Conservation (phyloP, 1,139 yeast species). For the Groenewaldozyma auringiensis region DNA sequence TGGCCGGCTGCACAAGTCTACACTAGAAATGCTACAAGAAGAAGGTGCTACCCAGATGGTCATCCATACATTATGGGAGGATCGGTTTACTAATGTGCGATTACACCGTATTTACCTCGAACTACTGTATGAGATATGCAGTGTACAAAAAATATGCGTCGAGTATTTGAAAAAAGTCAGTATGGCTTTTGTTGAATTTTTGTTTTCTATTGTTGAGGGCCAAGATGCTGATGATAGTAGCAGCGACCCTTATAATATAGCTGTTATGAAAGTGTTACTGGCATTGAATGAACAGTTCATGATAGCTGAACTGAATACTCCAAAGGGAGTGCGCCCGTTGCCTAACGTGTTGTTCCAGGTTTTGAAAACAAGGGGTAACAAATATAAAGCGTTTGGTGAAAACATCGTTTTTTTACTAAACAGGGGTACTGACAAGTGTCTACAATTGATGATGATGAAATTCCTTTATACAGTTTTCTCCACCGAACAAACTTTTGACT, state of each 20-base stretch:
- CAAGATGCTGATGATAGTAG: conserved; percentile 44
- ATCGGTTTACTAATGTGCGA: conserved; percentile 19
- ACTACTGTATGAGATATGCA: conserved; percentile 46
- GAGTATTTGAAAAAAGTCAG: conserved; percentile 43
- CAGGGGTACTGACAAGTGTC: conserved; percentile 63
- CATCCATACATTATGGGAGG: conserved; percentile 33
- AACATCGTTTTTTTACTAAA: conserved; percentile 59
- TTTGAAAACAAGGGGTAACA: conserved; percentile 19
- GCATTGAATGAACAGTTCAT: conserved; percentile 80
- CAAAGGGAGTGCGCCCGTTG: conserved; percentile 2
- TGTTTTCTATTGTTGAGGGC: conserved; percentile 45
- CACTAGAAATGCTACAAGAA: conserved; percentile 42
- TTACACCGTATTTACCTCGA: conserved; percentile 41
- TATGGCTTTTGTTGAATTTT: conserved; percentile 45
- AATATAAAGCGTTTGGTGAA: conserved; percentile 46
- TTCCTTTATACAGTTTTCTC: conserved; percentile 69
- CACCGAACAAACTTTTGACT: conserved; percentile 53
- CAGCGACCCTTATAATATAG: conserved; percentile 52
- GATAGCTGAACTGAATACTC: conserved; percentile 41
- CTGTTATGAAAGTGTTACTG: conserved; percentile 64
- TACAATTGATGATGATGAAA: conserved; percentile 74
- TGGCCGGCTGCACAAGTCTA: conserved; percentile 37
- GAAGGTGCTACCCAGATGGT: conserved; percentile 44
- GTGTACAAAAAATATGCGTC: conserved; percentile 38
- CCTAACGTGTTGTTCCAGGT: conserved; percentile 29